Evolutionary conservation across 352 stramenopile species (phyloP), one percentile per base, ranked within the genome.

Genomic region (Pythium grandisporangium): DNA sequence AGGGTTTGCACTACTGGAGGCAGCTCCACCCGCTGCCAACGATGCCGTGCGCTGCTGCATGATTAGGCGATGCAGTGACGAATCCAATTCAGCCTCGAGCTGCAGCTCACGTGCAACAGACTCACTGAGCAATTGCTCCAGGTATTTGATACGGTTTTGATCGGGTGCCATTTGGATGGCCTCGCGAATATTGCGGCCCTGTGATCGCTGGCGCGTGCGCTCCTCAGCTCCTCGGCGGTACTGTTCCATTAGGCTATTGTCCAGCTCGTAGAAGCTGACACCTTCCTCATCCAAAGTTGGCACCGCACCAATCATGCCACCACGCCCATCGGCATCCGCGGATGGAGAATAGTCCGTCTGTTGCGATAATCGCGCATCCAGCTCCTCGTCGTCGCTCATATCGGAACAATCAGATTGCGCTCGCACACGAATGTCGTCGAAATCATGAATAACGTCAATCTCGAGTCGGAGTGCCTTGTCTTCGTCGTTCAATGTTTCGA

Each of bases 111-210:
- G 74, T 26, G 77, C 80, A 4, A 93, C 65, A 42, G 77, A 91
- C 42, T 93, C 77, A 22, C 67, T 84, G 17, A 93, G 49, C 32
- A 93, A 44, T 50, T 93, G 75, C 53, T 93, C 77, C 37, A 93
- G 48, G 42, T 90, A 93, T 64, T 90, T 90, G 57, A 93, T 88
- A 25, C 77, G 80, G 42, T 66, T 88, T 54, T 88, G 71, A 42
- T 90, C 77, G 1, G 79, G 76, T 5, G 74, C 74, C 50, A 84
- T 67, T 35, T 75, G 57, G 33, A 93, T 60, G 10, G 76, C 70
- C 29, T 93, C 79, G 16, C 79, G 76, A 37, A 90, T 80, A 48
- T 76, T 89, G 6, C 75, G 74, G 3, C 66, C 77, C 48, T 90
- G 79, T 2, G 72, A 68, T 12, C 80, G 80, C 48, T 93, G 77